These are phyloP conservation scores for Aphanomyces astaci DNA, from an alignment of 352 stramenopile species.

Conservation along the genomic window DNA sequence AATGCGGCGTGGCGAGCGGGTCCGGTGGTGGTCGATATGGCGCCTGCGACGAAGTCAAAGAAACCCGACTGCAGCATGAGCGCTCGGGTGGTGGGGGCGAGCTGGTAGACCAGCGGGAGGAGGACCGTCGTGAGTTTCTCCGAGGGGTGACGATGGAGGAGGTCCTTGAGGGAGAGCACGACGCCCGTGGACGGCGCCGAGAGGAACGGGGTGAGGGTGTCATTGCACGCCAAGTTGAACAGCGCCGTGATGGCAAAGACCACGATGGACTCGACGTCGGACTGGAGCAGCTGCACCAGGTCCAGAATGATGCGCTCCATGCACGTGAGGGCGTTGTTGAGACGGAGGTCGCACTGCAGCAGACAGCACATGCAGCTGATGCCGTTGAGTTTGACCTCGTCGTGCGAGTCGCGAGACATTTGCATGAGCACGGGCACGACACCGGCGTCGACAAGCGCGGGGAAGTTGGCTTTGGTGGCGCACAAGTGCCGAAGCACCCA, in stretches of 20 bases:
- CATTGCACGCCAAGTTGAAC: slow-evolving; percentile 72
- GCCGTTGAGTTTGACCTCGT: slow-evolving; percentile 52
- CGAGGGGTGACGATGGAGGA: slow-evolving; percentile 38
- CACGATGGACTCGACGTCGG: slow-evolving; percentile 28
- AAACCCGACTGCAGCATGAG: slow-evolving; percentile 6
- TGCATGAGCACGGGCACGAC: slow-evolving; percentile 44
- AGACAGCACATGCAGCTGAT: slow-evolving; percentile 61
- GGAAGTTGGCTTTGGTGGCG: slow-evolving; percentile 61
- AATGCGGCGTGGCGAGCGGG: slow-evolving; percentile 6
- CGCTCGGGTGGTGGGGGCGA: neutral
- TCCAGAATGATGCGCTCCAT: slow-evolving; percentile 48
- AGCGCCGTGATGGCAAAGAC: slow-evolving; percentile 53
- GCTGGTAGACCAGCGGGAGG: slow-evolving; percentile 12
- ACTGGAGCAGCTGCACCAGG: slow-evolving; percentile 41
- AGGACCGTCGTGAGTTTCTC: slow-evolving; percentile 2
- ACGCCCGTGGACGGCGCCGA: slow-evolving; percentile 33
- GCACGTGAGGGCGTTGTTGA: slow-evolving; percentile 39
- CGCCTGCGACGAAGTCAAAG: slow-evolving; percentile 10
- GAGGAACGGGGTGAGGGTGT: slow-evolving; percentile 48
- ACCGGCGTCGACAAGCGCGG: slow-evolving; percentile 56
- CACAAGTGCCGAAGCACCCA: slow-evolving; percentile 65
- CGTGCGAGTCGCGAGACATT: slow-evolving; percentile 45
- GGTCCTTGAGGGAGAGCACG: slow-evolving; percentile 38
- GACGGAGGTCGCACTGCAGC: slow-evolving; percentile 42
- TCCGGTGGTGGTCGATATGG: slow-evolving; percentile 1